Conservation (phyloP, 2,329 filamentous ascomycete species). For the Cladophialophora chaetospira region DNA sequence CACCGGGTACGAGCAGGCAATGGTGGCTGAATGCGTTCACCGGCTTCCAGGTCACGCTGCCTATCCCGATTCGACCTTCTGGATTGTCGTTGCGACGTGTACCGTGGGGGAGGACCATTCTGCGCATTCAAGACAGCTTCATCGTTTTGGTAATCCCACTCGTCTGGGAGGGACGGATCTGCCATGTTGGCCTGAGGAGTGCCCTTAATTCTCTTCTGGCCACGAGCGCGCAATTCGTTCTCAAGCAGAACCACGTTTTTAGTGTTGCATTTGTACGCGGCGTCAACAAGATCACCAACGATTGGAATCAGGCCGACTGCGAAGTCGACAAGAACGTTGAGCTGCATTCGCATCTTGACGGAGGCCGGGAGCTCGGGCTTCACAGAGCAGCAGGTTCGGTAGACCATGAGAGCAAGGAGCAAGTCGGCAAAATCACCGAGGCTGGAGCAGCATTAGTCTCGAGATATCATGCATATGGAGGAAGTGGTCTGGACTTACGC, state of each 20-base stretch:
- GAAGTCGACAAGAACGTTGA: constrained; percentile 66
- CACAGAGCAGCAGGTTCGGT: constrained; percentile 70
- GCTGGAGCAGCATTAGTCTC: constrained; percentile 44
- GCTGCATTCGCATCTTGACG: constrained; percentile 68
- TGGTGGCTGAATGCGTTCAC: constrained; percentile 20
- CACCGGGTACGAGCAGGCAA: constrained; percentile 30
- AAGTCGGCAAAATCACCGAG: constrained; percentile 75
- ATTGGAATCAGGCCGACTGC: constrained; percentile 55
- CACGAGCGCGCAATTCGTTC: constrained; percentile 46
- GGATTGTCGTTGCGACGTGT: constrained; percentile 34
- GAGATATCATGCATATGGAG: background rate
- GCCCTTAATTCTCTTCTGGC: constrained; percentile 38
- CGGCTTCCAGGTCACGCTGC: constrained; percentile 33
- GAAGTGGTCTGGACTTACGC: constrained; percentile 55
- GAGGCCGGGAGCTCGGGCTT: constrained; percentile 70
- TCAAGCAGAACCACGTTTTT: constrained; percentile 50
- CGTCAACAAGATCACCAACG: constrained; percentile 51
- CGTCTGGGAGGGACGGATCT: constrained; percentile 41
- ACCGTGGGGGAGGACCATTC: constrained; percentile 26
- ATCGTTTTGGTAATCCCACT: constrained; percentile 33
- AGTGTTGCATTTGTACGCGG: constrained; percentile 52
- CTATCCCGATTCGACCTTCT: constrained; percentile 34
- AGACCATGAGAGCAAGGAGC: constrained; percentile 72
- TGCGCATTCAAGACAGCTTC: constrained; percentile 33
- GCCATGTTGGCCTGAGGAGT: constrained; percentile 34